A percentile compares a stretch with the other conserved stretches of the same genome.
Conservation (phyloP, 2,329 filamentous ascomycete species). For the Cladosporium halotolerans region DNA sequence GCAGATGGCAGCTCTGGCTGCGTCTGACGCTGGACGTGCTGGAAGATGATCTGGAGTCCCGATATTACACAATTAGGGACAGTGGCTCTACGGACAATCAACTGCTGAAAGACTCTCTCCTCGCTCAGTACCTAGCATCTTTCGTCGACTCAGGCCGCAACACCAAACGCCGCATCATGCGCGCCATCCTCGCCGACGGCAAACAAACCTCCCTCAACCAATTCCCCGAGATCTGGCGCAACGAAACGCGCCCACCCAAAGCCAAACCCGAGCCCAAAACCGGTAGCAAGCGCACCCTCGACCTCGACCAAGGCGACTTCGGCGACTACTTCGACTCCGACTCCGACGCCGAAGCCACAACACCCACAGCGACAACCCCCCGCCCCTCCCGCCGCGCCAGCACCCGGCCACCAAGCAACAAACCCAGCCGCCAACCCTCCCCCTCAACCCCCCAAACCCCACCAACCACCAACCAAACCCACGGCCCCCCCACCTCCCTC, state of each 20-base stretch:
- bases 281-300: constrained; percentile 44
- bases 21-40: constrained; percentile 72
- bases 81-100: not conserved
- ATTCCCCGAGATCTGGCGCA: constrained; percentile 62
- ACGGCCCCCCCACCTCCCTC: constrained; percentile 49
- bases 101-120: constrained; percentile 48
- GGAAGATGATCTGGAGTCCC: constrained; percentile 44
- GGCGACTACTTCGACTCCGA: constrained; percentile 31
- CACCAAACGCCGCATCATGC: constrained; percentile 51
- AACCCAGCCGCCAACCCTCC: constrained; percentile 34
- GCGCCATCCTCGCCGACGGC: constrained; percentile 63
- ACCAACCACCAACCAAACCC: constrained; percentile 43
- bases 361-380: constrained; percentile 45
- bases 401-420: constrained; percentile 29
- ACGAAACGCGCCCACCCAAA: constrained; percentile 51
- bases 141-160: constrained; percentile 33
- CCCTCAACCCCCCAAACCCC: constrained; percentile 56
- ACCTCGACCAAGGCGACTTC: constrained; percentile 47
- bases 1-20: constrained; percentile 74
- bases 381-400: constrained; percentile 53
- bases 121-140: constrained; percentile 53
- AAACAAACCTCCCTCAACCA: constrained; percentile 44
- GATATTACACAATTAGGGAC: constrained; percentile 14
- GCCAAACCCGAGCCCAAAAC: constrained; percentile 51
- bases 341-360: constrained; percentile 8